phyloP scores from a whole-genome alignment of 306 rosid species.

The Citrullus mucosospermus region DNA sequence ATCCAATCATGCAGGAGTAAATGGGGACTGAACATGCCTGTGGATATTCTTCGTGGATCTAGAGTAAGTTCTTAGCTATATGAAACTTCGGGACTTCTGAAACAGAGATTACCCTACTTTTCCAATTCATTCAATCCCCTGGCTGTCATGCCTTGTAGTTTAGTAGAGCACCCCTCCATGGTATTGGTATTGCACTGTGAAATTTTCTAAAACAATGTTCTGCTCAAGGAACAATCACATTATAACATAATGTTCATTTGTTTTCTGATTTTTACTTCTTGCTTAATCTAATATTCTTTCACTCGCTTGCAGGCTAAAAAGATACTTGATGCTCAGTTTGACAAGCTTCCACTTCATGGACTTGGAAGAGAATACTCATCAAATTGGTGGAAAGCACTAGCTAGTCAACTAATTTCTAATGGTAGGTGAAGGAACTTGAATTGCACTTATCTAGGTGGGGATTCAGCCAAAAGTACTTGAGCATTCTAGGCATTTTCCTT shows the following conservation, averaged over 20 bases:
- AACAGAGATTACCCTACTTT: not conserved
- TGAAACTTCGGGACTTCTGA: not conserved
- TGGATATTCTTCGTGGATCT: conserved; percentile 82
- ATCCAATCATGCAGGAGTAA: conserved; percentile 50
- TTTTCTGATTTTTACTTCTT: conserved; percentile 3
- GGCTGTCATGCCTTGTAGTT: no score
- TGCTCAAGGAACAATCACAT: no score
- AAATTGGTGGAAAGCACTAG: conserved; percentile 94
- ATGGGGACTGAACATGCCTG: conserved; percentile 82
- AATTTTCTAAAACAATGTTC: no score
- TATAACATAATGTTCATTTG: no score
- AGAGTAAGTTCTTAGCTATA: conserved; percentile 44
- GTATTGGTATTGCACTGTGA: no score
- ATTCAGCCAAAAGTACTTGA: not conserved
- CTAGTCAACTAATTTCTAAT: conserved; percentile 43
- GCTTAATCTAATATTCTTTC: conserved; percentile 17
- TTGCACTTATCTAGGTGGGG: not conserved
- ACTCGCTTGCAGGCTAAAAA: conserved; percentile 50
- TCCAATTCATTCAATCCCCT: no score
- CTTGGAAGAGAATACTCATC: conserved; percentile 63
- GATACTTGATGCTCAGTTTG: conserved; percentile 47
- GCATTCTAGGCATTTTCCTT: not conserved
- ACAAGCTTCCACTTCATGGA: conserved; percentile 89
- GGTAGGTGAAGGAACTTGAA: conserved; percentile 31
- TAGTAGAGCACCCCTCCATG: no score